phyloP scores from a whole-genome alignment of 345 rosid species.

The Pistacia integerrima region DNA sequence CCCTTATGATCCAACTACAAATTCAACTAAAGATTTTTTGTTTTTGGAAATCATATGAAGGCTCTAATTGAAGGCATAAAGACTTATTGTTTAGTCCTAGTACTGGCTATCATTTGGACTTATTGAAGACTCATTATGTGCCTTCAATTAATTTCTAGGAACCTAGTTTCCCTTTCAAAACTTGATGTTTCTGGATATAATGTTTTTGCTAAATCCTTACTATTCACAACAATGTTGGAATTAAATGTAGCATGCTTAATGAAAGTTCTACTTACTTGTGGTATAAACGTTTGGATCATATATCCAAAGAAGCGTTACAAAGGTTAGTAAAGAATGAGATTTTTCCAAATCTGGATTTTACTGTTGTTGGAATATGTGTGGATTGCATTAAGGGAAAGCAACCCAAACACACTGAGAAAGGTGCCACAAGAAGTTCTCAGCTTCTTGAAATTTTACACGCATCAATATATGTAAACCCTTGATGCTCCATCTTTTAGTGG shows the following conservation, averaged over 20 bases:
- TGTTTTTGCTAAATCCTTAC: too few species aligned
- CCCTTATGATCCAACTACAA: constrained; percentile 27
- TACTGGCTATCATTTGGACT: constrained; percentile 4
- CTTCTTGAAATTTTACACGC: constrained; percentile 10
- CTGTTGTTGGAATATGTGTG: too few species aligned
- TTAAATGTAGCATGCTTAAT: too few species aligned
- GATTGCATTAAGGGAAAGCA: too few species aligned
- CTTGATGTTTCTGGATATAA: too few species aligned
- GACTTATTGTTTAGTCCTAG: constrained; percentile 10
- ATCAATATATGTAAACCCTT: background rate
- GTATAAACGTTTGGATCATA: constrained; percentile 26
- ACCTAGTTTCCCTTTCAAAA: too few species aligned
- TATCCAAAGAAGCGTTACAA: constrained; percentile 8
- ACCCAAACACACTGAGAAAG: too few species aligned
- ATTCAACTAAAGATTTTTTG: constrained; percentile 8
- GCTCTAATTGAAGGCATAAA: constrained; percentile 8
- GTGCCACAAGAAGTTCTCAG: too few species aligned
- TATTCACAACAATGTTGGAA: background rate
- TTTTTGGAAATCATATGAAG: constrained; percentile 14
- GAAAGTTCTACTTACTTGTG: constrained; percentile 11
- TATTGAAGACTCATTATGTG: too few species aligned
- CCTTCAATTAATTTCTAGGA: too few species aligned
- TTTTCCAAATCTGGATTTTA: too few species aligned
- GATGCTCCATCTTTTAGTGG: background rate
- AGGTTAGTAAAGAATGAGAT: too few species aligned